Base-by-base conservation (phyloP, 805 yeast genomes). In the Metschnikowia proteae region DNA sequence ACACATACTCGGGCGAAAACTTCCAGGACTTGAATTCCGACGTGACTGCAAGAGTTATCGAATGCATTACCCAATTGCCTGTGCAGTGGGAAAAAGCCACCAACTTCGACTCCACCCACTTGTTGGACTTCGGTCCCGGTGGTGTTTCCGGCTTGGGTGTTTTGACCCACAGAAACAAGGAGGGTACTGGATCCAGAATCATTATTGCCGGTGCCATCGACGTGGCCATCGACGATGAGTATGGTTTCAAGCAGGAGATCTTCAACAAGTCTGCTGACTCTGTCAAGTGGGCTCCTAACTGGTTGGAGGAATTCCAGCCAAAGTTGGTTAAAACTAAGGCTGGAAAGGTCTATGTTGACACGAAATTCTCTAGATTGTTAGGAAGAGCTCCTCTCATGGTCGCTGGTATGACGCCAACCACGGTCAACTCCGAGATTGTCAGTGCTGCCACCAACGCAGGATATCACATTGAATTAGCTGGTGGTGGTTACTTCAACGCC, bases 401-500 rank as follows among this genome's bases (percentile, higher is more conserved):
- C 59, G 96, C 99, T 34, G 99, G 99, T 75, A 94, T 94, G 99
- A 94, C 99, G 36, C 99, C 99, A 66, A 82, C 96, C 38, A 94
- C 99, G 30, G 97, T 91, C 49, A 85, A 88, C 58, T 94, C 98
- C 41, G 91, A 88, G 54, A 91, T 94, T 61, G 95, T 94, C 50
- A 86, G 96, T 53, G 96, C 96, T 30, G 85, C 97, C 28, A 79
- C 91, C 64, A 90, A 91, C 66, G 90, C 98, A 44, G 99, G 99
- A 54, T 94, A 91, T 75, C 96, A 89, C 66, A 89, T 92, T 62
- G 99, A 94, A 76, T 79, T 94, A 63, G 99, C 96, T 43, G 99
- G 99, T 70, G 99, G 99, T 79, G 99, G 98, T 63, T 94, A 94
- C 73, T 94, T 92, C 71, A 68, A 76, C 50, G 84, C 95, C 54